Evolutionary conservation across 78 protist species (phyloP), one percentile per base, ranked within the genome.

Genomic region (slime mould (Dictyostelium discoideum)): DNA sequence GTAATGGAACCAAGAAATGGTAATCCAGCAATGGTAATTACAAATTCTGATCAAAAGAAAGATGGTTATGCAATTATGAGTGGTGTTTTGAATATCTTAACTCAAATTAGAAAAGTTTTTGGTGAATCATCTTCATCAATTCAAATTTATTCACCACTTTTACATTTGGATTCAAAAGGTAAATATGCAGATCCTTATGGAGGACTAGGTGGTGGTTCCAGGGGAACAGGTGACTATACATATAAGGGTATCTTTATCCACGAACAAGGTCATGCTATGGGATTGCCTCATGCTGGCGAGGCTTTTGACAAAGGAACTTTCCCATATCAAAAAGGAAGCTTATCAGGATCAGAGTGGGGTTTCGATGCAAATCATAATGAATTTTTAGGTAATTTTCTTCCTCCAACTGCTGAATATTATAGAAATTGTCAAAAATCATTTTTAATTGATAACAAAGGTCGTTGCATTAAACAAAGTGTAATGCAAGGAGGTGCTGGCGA

Each of bases 401-500:
- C 94, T 48, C n/a, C 87, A 8, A 50, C 24, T 9, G 18, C 86
- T 10, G 42, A 10, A 0, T 3, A 13, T 0, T 90, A 72, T 29
- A 46, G 26, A 48, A 42, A 22, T 14, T 90, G 94, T 10, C 32
- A 60, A 46, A 32, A 37, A 6, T 5, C 20, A 0, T 83, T 29
- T 39, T 0, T 83, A 6, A 0, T 83, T 1, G 24, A 37, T 50
- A 13, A 6, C 5, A 29, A 82, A 18, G 87, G 79, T 48, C 22
- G 32, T n/a, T 90, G 94, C 50, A 13, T 81, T 18, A 89, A 81
- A 82, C 86, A 79, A 69, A 29, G 63, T 20, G 73, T 73, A 13
- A 89, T 89, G 94, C 84, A 81, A 46, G 81, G 93, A 42, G 93
- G 93, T 46, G 65, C 82, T 16, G 81, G 86, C 42, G 63, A 80